Percentiles rank a stretch among this genome's conserved stretches.
These are phyloP conservation scores for Cordyceps farinosa DNA, from an alignment of 2,329 filamentous ascomycete species.

Conservation along the genomic window DNA sequence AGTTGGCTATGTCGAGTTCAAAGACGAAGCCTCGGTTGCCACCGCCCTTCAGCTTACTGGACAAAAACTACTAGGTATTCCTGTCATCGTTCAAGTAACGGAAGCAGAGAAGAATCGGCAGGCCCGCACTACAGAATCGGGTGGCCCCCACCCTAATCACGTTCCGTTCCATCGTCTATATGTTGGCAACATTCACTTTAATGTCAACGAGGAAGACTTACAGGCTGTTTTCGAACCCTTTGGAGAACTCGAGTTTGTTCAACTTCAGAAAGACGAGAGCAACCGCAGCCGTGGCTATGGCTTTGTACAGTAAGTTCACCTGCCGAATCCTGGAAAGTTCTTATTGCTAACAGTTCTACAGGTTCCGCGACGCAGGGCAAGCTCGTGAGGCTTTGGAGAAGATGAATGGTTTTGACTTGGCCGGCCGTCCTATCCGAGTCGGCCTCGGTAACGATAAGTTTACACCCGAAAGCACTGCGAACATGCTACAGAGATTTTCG, in stretches of 20 bases:
- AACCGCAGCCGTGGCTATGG: conserved; percentile 92
- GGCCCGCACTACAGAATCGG: conserved; percentile 74
- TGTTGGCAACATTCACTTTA: conserved; percentile 99
- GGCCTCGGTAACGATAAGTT: conserved; percentile 99
- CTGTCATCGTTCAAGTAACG: conserved; percentile 96
- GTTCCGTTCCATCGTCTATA: conserved; percentile 97
- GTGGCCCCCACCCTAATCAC: conserved; percentile 68
- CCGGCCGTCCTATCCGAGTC: conserved; percentile 94
- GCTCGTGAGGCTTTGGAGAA: conserved; percentile 94
- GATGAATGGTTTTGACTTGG: conserved; percentile 99
- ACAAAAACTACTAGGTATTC: conserved; percentile 96
- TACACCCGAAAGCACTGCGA: conserved; percentile 92
- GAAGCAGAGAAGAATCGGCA: conserved; percentile 99
- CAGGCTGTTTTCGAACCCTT: conserved; percentile 97
- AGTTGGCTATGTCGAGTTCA: conserved; percentile 99
- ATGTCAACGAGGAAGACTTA: conserved; percentile 92
- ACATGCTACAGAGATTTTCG: conserved; percentile 87
- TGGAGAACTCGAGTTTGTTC: conserved; percentile 94
- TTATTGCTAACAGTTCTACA: conserved; percentile 41
- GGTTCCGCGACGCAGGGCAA: conserved; percentile 84
- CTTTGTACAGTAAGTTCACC: conserved; percentile 75
- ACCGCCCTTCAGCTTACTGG: conserved; percentile 96
- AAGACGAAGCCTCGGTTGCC: conserved; percentile 87
- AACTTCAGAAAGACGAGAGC: conserved; percentile 92
- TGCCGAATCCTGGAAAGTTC: accelerated